These are phyloP conservation scores for Ilyonectria mors-panacis DNA, from an alignment of 2,329 filamentous ascomycete genomes.

Conservation along the genomic window DNA sequence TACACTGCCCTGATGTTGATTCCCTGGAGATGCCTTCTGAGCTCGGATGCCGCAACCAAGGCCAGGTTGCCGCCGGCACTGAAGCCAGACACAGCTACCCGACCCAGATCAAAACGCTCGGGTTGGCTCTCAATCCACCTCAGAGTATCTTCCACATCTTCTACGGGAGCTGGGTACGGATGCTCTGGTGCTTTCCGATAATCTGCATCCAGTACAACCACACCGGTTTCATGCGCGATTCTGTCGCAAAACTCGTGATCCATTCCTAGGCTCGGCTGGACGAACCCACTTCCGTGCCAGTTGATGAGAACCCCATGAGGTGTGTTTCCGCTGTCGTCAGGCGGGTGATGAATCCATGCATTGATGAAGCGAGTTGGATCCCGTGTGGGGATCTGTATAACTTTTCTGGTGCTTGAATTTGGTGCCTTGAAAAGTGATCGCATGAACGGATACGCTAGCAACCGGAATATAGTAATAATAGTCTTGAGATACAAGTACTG, in stretches of 20 bases:
- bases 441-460: not conserved
- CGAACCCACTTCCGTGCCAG: constrained; percentile 33
- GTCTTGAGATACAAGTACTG: not conserved
- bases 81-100: constrained; percentile 25
- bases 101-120: constrained; percentile 18
- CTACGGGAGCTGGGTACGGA: constrained; percentile 17
- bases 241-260: constrained; percentile 15
- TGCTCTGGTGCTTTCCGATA: constrained; percentile 26
- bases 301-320: constrained; percentile 14
- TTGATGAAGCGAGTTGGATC: constrained; percentile 13
- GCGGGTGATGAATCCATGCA: constrained; percentile 8
- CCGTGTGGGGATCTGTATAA: constrained; percentile 20
- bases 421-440: not conserved
- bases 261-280: constrained; percentile 5
- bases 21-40: not conserved
- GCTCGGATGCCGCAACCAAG: constrained; percentile 8
- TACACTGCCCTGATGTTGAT: constrained; percentile 2
- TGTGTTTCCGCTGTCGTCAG: not conserved
- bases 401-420: not conserved
- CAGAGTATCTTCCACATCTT: constrained; percentile 22
- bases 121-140: constrained; percentile 19
- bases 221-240: constrained; percentile 6
- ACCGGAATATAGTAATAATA: not conserved
- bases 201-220: constrained; percentile 24
- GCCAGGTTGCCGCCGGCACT: constrained; percentile 24